Base-by-base conservation (phyloP, 257 asterid genomes). In the Solanum habrochaites region DNA sequence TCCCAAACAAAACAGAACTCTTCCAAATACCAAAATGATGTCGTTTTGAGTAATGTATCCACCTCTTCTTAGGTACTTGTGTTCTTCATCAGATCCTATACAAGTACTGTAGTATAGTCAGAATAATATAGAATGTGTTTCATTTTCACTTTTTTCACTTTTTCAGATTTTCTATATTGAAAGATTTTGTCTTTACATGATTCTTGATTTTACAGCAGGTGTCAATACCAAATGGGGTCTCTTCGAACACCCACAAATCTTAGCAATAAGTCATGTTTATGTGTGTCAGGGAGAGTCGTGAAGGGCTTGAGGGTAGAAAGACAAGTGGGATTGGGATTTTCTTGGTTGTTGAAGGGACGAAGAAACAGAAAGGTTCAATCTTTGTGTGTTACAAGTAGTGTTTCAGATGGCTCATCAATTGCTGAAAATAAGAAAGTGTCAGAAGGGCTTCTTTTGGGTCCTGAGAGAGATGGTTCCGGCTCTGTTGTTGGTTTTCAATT, bases 401-500 rank as follows among this genome's bases (percentile, higher is more conserved):
- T 88, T 4, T 87, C 52, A 84, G 94, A 91, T 66, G 88, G 64
- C 43, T 85, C 90, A 74, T 88, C 87, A 70, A 32, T 70, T 32
- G 42, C 85, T 2, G 23, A 37, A 15, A 87, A 71, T 73, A 39
- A 47, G 88, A 85, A 66, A 29, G n/a, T 60, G 73, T 73, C 21
- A 81, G 83, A 86, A 70, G 93, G 93, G 58, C 78, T 87, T 62
- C 78, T 93, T 13, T 75, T 93, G 88, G 96, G 94, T 13, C 49
- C 91, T 10, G 92, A 95, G 90, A 92, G 90, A 71, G 95, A 94
- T 88, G 86, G 35, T 35, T 86, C 93, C 86, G 98, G 94, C 86
- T 84, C 97, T 74, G 89, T 95, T 90, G 90, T 92, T 90, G 98
- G 93, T 62, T 94, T 94, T 88, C 90, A 90, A 64, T 91, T 94